Evolutionary conservation across 805 yeast species (phyloP), one percentile per base, ranked within the genome.

Genomic region (Metschnikowia noctiluminum): DNA sequence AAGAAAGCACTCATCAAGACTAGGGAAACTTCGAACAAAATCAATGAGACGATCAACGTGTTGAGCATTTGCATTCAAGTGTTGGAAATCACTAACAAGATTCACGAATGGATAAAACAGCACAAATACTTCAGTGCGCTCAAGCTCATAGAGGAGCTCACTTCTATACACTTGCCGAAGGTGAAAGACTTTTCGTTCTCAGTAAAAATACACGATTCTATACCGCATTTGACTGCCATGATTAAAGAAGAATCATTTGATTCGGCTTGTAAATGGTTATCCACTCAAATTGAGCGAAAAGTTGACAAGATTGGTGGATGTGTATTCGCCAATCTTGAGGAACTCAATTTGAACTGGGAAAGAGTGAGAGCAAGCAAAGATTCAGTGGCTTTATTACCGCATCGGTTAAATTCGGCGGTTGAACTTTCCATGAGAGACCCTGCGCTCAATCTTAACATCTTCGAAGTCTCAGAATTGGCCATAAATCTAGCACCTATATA

Each of bases 121-220:
- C 82, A 82, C 58, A 83, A 84, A 57, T 88, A 87, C 58, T 91
- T 89, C 63, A 87, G 87, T 51, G 97, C 97, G 0, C 78, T 94
- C 57, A 89, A 89, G 64, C 80, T 86, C 56, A 70, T 90, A 44
- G 91, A 89, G 51, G 89, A 84, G 59, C 71, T 92, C 53, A 82
- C 84, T 37, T 79, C 78, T 48, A 73, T 85, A 38, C 88, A 85
- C 56, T 69, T 85, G 40, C 86, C 85, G 51, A 87, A 82, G 47
- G 85, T 83, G 31, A 85, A 84, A 43, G 79, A 81, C 45, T 87
- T 86, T 59, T 85, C 86, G 38, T 89, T 92, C 64, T 80, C 95
- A 15, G 77, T 79, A 40, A 81, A 83, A 58, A 85, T 92, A 41
- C 79, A 84, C 55, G 78, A 79, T 35, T 84, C 96, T 0, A 80